These are phyloP conservation scores for Lenwebbia sp. DNA, from an alignment of 345 rosid genomes.

Conservation along the genomic window DNA sequence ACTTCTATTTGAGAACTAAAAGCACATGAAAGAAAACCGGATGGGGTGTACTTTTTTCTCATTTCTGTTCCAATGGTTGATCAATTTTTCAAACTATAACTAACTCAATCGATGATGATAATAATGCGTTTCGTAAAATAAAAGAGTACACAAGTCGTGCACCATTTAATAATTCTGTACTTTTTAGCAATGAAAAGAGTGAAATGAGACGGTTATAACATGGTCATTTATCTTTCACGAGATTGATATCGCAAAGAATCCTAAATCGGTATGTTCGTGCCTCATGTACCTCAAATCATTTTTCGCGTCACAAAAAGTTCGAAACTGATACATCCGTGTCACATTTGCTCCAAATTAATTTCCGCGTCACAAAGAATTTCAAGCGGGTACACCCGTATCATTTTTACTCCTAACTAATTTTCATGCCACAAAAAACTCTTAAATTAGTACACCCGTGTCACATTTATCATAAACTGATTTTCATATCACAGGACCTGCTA, in stretches of 20 bases:
- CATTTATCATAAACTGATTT: neutral
- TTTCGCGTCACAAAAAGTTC: rapidly evolving
- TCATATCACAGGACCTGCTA: neutral
- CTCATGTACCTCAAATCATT: neutral
- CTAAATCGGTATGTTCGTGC: neutral
- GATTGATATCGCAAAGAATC: neutral
- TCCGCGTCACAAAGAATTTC: neutral
- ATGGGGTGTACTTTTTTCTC: neutral
- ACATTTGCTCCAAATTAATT: neutral
- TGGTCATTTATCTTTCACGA: neutral
- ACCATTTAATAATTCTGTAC: neutral
- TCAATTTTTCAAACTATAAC: neutral
- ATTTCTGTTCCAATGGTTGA: too few relatives aligned
- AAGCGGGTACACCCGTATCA: neutral
- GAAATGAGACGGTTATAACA: neutral
- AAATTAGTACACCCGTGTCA: neutral
- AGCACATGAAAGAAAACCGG: neutral
- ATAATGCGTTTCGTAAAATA: neutral
- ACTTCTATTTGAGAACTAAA: neutral
- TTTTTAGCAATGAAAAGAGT: neutral
- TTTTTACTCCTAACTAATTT: neutral
- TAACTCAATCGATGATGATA: neutral
- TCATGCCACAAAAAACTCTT: neutral
- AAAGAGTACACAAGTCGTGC: neutral
- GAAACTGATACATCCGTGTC: neutral